phyloP scores from a whole-genome alignment of 352 stramenopile genomes.

The Globisporangium barbulae region DNA sequence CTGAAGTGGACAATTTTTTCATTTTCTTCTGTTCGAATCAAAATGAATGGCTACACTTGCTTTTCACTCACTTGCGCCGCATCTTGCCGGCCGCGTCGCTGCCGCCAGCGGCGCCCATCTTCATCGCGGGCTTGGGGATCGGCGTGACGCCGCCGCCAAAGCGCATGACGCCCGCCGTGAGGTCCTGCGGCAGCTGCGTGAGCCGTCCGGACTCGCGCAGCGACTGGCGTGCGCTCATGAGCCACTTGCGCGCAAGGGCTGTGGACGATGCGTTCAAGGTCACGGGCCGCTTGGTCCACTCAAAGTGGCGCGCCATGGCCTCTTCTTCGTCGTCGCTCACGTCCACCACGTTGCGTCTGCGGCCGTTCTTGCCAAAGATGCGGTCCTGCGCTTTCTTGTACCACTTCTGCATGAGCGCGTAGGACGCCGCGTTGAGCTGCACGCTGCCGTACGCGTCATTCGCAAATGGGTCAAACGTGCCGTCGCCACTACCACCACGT shows the following conservation, averaged over 20 bases:
- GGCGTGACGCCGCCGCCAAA: slow-evolving; percentile 53
- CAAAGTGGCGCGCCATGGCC: slow-evolving; percentile 50
- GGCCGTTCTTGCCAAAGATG: slow-evolving; percentile 77
- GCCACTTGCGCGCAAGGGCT: slow-evolving; percentile 80
- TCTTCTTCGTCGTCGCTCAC: slow-evolving; percentile 90
- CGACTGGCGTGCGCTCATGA: slow-evolving; percentile 59
- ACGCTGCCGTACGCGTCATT: slow-evolving; percentile 51
- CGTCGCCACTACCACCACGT: slow-evolving; percentile 13
- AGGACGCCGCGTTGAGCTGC: slow-evolving; percentile 80
- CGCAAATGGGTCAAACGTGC: slow-evolving; percentile 18
- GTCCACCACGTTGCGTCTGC: slow-evolving; percentile 54
- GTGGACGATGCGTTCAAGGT: slow-evolving; percentile 72
- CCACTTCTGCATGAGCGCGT: slow-evolving; percentile 91
- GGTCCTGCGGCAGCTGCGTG: slow-evolving; percentile 41
- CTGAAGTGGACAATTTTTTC: slow-evolving; percentile 2
- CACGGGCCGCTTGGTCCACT: slow-evolving; percentile 79
- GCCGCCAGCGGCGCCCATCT: slow-evolving; percentile 71
- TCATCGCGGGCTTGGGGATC: slow-evolving; percentile 64
- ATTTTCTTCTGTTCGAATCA: background rate
- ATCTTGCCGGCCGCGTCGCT: slow-evolving; percentile 41
- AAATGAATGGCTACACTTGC: slow-evolving; percentile 3
- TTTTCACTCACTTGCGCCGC: slow-evolving; percentile 43
- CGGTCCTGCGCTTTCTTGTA: slow-evolving; percentile 88
- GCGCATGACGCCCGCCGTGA: slow-evolving; percentile 26
- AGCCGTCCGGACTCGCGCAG: slow-evolving; percentile 48